These are phyloP conservation scores for Sugiyamaella marilandica DNA, from an alignment of 805 yeast genomes.

Conservation along the genomic window DNA sequence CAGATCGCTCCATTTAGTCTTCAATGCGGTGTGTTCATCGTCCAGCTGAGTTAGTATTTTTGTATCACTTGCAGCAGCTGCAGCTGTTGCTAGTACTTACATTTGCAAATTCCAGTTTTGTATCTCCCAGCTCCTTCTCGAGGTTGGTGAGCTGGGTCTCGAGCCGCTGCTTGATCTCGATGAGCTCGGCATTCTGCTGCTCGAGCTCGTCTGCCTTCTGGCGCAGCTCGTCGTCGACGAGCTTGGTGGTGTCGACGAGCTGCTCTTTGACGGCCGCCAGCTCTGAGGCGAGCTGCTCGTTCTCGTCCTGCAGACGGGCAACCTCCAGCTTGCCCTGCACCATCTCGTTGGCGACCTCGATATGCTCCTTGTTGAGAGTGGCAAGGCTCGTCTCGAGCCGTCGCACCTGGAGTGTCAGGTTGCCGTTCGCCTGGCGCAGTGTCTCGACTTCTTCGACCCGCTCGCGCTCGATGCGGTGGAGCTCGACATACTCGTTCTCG, in stretches of 20 bases:
- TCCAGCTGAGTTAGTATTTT: slow-evolving; percentile 22
- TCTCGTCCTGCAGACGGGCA: slow-evolving; percentile 74
- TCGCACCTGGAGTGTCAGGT: slow-evolving; percentile 66
- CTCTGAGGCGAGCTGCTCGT: slow-evolving; percentile 46
- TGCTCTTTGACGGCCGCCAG: slow-evolving; percentile 28
- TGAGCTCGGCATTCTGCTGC: slow-evolving; percentile 60
- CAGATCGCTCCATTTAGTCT: slow-evolving; percentile 33
- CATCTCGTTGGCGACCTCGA: slow-evolving; percentile 81
- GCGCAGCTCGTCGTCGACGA: slow-evolving; percentile 3
- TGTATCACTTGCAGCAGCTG: not conserved
- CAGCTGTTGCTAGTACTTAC: slow-evolving; percentile 14
- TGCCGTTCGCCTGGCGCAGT: slow-evolving; percentile 61
- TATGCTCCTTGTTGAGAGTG: slow-evolving; percentile 73
- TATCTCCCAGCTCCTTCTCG: slow-evolving; percentile 38
- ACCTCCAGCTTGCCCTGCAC: slow-evolving; percentile 70
- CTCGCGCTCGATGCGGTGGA: slow-evolving; percentile 62
- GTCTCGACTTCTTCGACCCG: slow-evolving; percentile 58
- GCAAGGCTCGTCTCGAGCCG: slow-evolving; percentile 66
- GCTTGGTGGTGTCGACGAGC: slow-evolving; percentile 7
- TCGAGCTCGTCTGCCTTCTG: slow-evolving; percentile 19
- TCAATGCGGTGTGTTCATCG: slow-evolving; percentile 28
- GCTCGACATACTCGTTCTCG: slow-evolving; percentile 66
- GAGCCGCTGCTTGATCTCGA: slow-evolving; percentile 53
- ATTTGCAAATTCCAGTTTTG: slow-evolving; percentile 26
- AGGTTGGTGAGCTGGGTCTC: slow-evolving; percentile 49